Evolutionary conservation across 768 basidiomycete species (phyloP).

Genomic region (Leccinum aurantiacum): DNA sequence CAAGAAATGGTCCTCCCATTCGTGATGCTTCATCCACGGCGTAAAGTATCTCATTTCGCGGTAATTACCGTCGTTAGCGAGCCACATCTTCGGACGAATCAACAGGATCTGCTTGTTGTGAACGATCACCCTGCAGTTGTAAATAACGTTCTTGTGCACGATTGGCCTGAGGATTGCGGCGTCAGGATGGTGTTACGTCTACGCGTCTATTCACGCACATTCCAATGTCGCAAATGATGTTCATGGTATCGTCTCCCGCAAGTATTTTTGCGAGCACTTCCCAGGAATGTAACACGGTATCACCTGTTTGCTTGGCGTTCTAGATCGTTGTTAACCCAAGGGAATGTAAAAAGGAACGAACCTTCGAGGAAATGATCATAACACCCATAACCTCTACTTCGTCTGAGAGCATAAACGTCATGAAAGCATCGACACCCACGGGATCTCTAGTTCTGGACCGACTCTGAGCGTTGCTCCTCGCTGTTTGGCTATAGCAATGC

Average conservation of each 20-base stretch:
- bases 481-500: slow-evolving; percentile 85
- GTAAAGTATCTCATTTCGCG: slow-evolving; percentile 89
- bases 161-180: slow-evolving; percentile 67
- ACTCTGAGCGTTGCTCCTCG: slow-evolving; percentile 89
- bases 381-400: slow-evolving; percentile 88
- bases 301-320: slow-evolving; percentile 52
- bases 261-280: slow-evolving; percentile 94
- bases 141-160: slow-evolving; percentile 96
- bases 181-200: slow-evolving; percentile 3
- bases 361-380: slow-evolving; percentile 98
- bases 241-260: slow-evolving; percentile 69
- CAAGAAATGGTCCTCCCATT: slow-evolving; percentile 90
- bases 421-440: slow-evolving; percentile 46
- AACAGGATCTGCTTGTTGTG: slow-evolving; percentile 84
- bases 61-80: slow-evolving; percentile 98
- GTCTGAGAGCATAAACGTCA: neutral
- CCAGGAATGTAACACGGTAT: slow-evolving; percentile 96
- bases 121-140: slow-evolving; percentile 93
- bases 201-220: slow-evolving; percentile 57
- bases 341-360: slow-evolving; percentile 26
- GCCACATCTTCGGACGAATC: slow-evolving; percentile 99
- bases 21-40: slow-evolving; percentile 87
- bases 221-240: slow-evolving; percentile 95
- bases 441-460: slow-evolving; percentile 95
- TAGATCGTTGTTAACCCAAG: neutral